Base-by-base conservation (phyloP, 2,329 filamentous ascomycete species). In the Fusarium veterinarium region DNA sequence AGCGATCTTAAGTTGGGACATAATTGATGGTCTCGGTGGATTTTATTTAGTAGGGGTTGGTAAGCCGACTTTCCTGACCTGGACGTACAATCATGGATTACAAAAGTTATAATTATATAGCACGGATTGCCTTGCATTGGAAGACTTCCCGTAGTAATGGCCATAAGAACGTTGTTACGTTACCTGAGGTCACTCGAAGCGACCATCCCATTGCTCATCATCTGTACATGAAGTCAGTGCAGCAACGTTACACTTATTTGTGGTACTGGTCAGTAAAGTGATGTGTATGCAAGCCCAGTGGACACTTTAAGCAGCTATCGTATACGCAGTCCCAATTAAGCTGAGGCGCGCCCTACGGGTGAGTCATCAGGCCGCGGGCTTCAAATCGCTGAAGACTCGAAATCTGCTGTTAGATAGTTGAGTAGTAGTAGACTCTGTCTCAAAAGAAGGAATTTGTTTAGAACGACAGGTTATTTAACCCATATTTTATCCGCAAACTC, bases 391-490 rank as follows among this genome's bases (percentile, higher is more conserved):
- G 9, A 28, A 16, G 12, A 25, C n/a, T 5, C 31, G 16, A 35
- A 25, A 25, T 14, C 12, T 8, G 12, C 11, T 19, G n/a, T 23
- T 7, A 3, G n/a, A 25, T 7, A 25, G 11, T 3, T 10, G 4
- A 0, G 19, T 3, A 16, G 19, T 30, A 30, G 19, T 11, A 3
- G 3, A 6, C 14, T 17, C 5, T 5, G 10, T 17, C 10, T 19
- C 19, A 4, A n/a, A 9, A 40, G 13, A 6, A 9, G 14, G 0
- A 10, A n/a, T 13, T 1, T 3, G 1, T 14, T 41, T 6, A n/a
- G 20, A 41, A 14, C 14, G 7, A n/a, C 12, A n/a, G 5, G 8
- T 8, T 41, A 6, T 14, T 6, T n/a, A 13, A n/a, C 5, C 5
- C 13, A 1, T 7, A 11, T 13, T 41, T 14, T n/a, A 14, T n/a